A percentile compares a stretch with the other conserved stretches of the same genome.
Conservation (phyloP, 2,329 filamentous ascomycete genomes). For the Lachnellula hyalina region DNA sequence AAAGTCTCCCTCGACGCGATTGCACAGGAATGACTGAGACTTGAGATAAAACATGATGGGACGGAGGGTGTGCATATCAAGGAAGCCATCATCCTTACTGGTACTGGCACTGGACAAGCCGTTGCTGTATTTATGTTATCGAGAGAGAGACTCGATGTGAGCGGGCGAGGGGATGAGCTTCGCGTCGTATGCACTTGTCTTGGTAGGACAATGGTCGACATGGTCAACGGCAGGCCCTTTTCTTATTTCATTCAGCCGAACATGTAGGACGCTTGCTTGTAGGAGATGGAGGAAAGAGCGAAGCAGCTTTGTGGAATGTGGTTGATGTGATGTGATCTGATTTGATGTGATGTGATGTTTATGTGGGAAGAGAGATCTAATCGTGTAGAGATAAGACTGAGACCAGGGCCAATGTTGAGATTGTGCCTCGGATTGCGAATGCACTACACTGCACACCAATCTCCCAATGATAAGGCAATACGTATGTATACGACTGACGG, state of each 20-base stretch:
- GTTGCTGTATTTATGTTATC: slow-evolving; percentile 44
- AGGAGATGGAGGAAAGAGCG: slow-evolving; percentile 4
- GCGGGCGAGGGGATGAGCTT: slow-evolving; percentile 40
- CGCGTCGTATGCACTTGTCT: slow-evolving; percentile 23
- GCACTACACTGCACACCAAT: not conserved
- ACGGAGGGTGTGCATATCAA: too few species aligned
- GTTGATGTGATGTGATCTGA: not conserved
- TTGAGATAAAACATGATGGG: too few species aligned
- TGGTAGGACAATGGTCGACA: slow-evolving; percentile 32
- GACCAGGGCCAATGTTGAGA: not conserved
- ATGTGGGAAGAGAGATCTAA: not conserved
- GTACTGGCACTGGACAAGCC: slow-evolving; percentile 57
- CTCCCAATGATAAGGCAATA: not conserved
- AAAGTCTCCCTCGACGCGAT: too few species aligned
- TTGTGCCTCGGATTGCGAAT: not conserved
- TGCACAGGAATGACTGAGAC: too few species aligned
- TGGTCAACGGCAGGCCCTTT: slow-evolving; percentile 8
- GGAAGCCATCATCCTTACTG: slow-evolving; percentile 45
- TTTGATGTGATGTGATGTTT: not conserved
- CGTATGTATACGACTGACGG: too few species aligned
- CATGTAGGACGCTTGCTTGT: slow-evolving; percentile 8
- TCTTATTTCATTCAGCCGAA: slow-evolving; percentile 8
- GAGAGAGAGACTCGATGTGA: slow-evolving; percentile 48
- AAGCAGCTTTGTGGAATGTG: not conserved
- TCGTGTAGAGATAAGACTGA: not conserved